These are phyloP conservation scores for Kodamaea fungicola DNA, from an alignment of 1,139 yeast genomes.

Conservation along the genomic window DNA sequence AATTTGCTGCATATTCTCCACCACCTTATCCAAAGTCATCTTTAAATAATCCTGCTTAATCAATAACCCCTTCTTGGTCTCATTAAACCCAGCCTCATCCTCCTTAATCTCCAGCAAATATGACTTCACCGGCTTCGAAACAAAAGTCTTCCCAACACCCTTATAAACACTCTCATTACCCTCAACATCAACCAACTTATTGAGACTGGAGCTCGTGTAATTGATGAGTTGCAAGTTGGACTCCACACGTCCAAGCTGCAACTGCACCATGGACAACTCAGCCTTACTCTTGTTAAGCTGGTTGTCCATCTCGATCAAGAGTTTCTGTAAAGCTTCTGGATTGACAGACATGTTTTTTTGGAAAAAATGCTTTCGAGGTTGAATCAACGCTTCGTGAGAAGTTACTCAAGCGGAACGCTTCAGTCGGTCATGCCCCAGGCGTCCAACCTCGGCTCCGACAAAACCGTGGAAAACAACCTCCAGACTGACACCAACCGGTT, in stretches of 20 bases:
- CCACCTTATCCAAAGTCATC: slow-evolving; percentile 73
- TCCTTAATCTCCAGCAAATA: slow-evolving; percentile 48
- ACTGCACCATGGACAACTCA: slow-evolving; percentile 60
- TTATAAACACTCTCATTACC: slow-evolving; percentile 65
- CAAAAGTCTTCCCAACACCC: slow-evolving; percentile 77
- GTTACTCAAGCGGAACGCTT: slow-evolving; percentile 8
- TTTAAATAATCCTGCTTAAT: slow-evolving; percentile 73
- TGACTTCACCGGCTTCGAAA: slow-evolving; percentile 37
- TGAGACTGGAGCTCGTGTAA: slow-evolving; percentile 54
- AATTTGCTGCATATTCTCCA: slow-evolving; percentile 57
- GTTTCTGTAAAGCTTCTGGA: slow-evolving; percentile 51
- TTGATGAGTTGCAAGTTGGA: slow-evolving; percentile 58
- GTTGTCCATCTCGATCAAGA: slow-evolving; percentile 60
- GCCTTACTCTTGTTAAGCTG: slow-evolving; percentile 58
- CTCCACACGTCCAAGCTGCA: slow-evolving; percentile 54
- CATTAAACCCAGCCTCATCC: slow-evolving; percentile 55
- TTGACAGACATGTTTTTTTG: slow-evolving; percentile 28
- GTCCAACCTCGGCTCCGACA: slow-evolving; percentile 33
- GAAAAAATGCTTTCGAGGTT: not conserved
- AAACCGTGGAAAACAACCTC: slow-evolving; percentile 49
- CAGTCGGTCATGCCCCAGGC: slow-evolving; percentile 11
- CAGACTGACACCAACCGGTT: slow-evolving; percentile 66
- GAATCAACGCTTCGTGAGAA: not conserved
- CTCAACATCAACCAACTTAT: slow-evolving; percentile 28
- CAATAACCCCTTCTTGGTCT: slow-evolving; percentile 55